These are phyloP conservation scores for Globisporangium uncinulatum DNA, from an alignment of 352 stramenopile genomes.

Conservation along the genomic window DNA sequence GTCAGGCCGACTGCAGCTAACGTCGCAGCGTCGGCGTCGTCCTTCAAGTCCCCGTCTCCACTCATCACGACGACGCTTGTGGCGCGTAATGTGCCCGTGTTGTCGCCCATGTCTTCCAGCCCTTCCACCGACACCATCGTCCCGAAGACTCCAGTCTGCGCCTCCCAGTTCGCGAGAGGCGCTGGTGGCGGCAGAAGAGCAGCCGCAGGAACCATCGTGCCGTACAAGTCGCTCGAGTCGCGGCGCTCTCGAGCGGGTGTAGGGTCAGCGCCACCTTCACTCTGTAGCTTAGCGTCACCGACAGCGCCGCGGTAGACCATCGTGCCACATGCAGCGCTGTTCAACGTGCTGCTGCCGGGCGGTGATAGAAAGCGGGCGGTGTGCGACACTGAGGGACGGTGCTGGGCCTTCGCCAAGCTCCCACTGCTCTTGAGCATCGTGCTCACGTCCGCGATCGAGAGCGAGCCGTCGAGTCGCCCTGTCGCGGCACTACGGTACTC, in stretches of 20 bases:
- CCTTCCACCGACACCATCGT: constrained; percentile 12
- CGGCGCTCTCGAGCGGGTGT: constrained; percentile 20
- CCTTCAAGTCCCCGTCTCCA: constrained; percentile 8
- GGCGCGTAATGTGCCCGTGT: constrained; percentile 5
- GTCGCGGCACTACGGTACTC: constrained; percentile 45
- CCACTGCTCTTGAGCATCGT: constrained; percentile 44
- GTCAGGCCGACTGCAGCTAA: not conserved
- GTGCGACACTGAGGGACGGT: constrained; percentile 15
- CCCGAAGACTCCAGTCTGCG: not conserved
- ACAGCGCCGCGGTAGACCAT: constrained; percentile 38
- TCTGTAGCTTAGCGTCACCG: not conserved
- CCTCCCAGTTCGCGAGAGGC: constrained; percentile 5
- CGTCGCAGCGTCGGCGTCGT: not conserved
- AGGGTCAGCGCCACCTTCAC: constrained; percentile 2
- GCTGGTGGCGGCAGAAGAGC: constrained; percentile 10
- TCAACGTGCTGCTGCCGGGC: constrained; percentile 2
- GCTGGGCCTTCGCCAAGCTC: constrained; percentile 13
- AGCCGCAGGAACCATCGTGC: constrained; percentile 41
- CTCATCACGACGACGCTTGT: constrained; percentile 5
- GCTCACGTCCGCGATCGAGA: constrained; percentile 56
- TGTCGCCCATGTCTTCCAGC: not conserved
- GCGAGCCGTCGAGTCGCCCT: constrained; percentile 48
- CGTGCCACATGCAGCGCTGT: constrained; percentile 23
- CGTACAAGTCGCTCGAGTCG: constrained; percentile 53
- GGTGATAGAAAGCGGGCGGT: not conserved